A percentile compares a stretch with the other conserved stretches of the same genome.
Conservation (phyloP, 1,284 basidiomycete species). For the Marasmius fiardii region DNA sequence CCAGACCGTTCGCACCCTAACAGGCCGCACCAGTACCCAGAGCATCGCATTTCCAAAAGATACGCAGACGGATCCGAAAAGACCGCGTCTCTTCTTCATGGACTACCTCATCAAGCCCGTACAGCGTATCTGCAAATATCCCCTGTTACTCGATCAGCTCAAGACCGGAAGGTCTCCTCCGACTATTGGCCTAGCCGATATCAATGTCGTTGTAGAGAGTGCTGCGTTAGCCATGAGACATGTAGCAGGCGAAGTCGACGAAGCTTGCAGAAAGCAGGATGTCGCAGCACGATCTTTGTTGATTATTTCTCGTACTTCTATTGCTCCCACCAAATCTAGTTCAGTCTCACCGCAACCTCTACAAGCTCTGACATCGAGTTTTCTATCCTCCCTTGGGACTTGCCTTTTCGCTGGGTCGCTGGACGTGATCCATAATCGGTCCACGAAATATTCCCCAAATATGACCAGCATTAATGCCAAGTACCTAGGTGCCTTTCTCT, state of each 20-base stretch:
- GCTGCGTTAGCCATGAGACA: conserved; percentile 62
- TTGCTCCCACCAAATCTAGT: conserved; percentile 25
- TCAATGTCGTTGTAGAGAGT: conserved; percentile 44
- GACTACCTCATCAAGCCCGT: conserved; percentile 91
- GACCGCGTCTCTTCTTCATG: conserved; percentile 54
- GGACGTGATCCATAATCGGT: conserved; percentile 75
- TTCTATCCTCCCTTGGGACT: conserved; percentile 67
- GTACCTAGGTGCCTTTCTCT: conserved; percentile 88
- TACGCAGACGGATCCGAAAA: conserved; percentile 22
- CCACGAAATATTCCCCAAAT: conserved; percentile 30
- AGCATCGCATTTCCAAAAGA: conserved; percentile 18
- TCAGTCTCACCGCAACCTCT: conserved; percentile 21
- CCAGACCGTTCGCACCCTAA: conserved; percentile 32
- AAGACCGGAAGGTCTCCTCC: conserved; percentile 33
- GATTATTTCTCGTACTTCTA: conserved; percentile 63
- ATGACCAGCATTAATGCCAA: conserved; percentile 66
- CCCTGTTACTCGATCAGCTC: conserved; percentile 80
- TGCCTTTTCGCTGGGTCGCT: conserved; percentile 79
- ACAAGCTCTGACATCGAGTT: conserved; percentile 42
- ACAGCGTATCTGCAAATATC: conserved; percentile 90
- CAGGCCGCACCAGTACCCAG: conserved; percentile 28
- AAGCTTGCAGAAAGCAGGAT: conserved; percentile 61
- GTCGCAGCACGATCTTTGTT: conserved; percentile 66
- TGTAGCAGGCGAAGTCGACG: conserved; percentile 58
- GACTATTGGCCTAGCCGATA: conserved; percentile 25